phyloP scores from a whole-genome alignment of 345 rosid genomes.

The Erucastrum elatum region DNA sequence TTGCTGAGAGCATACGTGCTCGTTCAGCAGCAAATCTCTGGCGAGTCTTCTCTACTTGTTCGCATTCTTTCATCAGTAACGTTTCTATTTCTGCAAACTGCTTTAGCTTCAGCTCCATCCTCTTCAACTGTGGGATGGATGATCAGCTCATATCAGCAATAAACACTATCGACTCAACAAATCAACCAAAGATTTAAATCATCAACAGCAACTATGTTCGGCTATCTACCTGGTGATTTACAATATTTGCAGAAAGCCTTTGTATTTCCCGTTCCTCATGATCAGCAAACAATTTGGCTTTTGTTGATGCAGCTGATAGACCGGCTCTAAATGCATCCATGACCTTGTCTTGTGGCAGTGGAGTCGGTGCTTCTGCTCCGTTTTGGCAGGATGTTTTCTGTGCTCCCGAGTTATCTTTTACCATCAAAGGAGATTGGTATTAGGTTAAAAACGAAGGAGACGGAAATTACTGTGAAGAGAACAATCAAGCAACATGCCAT shows the following conservation, averaged over 20 bases:
- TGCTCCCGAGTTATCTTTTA: constrained; percentile 43
- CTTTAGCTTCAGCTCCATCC: constrained; percentile 96
- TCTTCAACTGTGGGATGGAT: constrained; percentile 90
- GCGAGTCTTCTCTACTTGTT: constrained; percentile 92
- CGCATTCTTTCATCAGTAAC: constrained; percentile 89
- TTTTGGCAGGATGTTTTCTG: constrained; percentile 51
- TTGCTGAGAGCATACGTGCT: constrained; percentile 59
- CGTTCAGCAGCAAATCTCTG: constrained; percentile 81
- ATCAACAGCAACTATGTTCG: neutral
- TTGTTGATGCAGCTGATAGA: constrained; percentile 93
- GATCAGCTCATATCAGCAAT: constrained; percentile 7
- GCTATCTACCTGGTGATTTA: constrained; percentile 81
- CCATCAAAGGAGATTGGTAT: constrained; percentile 24
- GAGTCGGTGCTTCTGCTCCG: constrained; percentile 47
- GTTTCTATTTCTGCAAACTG: constrained; percentile 98
- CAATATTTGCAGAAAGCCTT: constrained; percentile 89
- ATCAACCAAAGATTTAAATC: neutral
- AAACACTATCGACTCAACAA: neutral
- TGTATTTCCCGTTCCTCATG: constrained; percentile 99
- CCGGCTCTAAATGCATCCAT: constrained; percentile 82
- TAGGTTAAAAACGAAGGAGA: constrained; percentile 4
- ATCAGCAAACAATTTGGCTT: constrained; percentile 96
- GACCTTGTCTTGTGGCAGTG: constrained; percentile 66
- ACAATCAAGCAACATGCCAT: constrained; percentile 11
- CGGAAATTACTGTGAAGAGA: neutral